Evolutionary conservation across 2,329 filamentous ascomycete species (phyloP).

Genomic region (Ilyonectria mors-panacis): DNA sequence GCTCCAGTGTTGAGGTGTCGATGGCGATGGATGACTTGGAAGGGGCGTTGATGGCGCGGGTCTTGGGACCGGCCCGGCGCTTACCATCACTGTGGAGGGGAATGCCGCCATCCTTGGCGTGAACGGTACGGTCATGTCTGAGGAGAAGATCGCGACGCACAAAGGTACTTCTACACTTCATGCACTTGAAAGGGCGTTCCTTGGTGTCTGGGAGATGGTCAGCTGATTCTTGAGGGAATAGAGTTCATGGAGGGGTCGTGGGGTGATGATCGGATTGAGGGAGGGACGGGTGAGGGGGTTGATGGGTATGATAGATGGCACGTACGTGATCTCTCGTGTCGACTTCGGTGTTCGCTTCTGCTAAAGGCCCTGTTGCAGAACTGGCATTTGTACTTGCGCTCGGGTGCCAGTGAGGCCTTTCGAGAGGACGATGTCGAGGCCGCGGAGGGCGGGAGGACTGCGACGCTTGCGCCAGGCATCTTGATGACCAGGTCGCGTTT

Average conservation of each 20-base stretch:
- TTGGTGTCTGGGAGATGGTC: slow-evolving; percentile 83
- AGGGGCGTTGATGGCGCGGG: slow-evolving; percentile 73
- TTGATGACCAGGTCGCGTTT: slow-evolving; percentile 59
- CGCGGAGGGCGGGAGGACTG: slow-evolving; percentile 74
- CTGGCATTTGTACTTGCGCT: slow-evolving; percentile 99
- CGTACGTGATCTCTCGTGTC: slow-evolving; percentile 98
- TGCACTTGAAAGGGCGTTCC: slow-evolving; percentile 97
- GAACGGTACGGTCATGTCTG: slow-evolving; percentile 97
- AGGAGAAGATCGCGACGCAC: slow-evolving; percentile 96
- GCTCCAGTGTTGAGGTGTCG: slow-evolving; percentile 89
- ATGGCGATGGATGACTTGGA: slow-evolving; percentile 84
- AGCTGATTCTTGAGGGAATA: slow-evolving; percentile 39
- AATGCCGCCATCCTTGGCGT: slow-evolving; percentile 96
- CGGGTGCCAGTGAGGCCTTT: slow-evolving; percentile 83
- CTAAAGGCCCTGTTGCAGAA: slow-evolving; percentile 98
- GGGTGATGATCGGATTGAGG: slow-evolving; percentile 27
- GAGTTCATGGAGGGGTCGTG: slow-evolving; percentile 24
- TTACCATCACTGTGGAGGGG: slow-evolving; percentile 96
- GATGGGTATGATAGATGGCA: slow-evolving; percentile 53
- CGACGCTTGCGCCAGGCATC: slow-evolving; percentile 81
- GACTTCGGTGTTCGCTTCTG: slow-evolving; percentile 94
- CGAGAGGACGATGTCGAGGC: slow-evolving; percentile 80
- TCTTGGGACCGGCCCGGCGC: slow-evolving; percentile 81
- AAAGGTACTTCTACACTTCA: slow-evolving; percentile 98
- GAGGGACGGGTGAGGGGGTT: slow-evolving; percentile 26